Conservation (phyloP, 2,329 filamentous ascomycete genomes). For the Thermomyces lanuginosus region DNA sequence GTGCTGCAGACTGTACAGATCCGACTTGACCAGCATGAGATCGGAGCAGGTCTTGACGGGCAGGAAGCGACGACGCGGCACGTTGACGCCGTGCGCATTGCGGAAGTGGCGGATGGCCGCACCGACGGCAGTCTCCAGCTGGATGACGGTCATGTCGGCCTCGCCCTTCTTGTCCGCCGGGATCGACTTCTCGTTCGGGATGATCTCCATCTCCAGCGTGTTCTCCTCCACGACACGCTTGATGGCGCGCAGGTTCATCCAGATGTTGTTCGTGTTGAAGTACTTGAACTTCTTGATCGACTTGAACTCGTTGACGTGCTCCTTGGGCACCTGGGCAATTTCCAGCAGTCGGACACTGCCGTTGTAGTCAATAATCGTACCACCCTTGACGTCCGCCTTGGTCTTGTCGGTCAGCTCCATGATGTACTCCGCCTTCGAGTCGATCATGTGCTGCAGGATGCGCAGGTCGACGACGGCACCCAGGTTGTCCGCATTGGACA, state of each 20-base stretch:
- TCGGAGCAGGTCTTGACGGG: conserved; percentile 99
- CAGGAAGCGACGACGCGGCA: conserved; percentile 92
- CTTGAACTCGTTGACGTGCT: conserved; percentile 99
- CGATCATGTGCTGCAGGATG: conserved; percentile 98
- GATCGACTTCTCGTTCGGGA: conserved; percentile 97
- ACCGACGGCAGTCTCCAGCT: conserved; percentile 96
- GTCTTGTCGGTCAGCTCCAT: conserved; percentile 99
- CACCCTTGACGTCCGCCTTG: conserved; percentile 99
- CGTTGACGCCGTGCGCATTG: conserved; percentile 97
- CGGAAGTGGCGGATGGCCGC: conserved; percentile 97
- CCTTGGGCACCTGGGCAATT: conserved; percentile 98
- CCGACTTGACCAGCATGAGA: conserved; percentile 98
- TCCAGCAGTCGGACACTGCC: conserved; percentile 91
- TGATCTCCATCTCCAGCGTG: conserved; percentile 98
- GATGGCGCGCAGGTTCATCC: conserved; percentile 93
- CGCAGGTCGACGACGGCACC: conserved; percentile 94
- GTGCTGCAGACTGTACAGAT: conserved; percentile 96
- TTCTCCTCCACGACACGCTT: conserved; percentile 98
- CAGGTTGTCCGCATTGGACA: conserved; percentile 98
- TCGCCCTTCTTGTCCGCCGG: conserved; percentile 99
- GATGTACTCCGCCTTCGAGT: conserved; percentile 94
- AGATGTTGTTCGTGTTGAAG: conserved; percentile 99
- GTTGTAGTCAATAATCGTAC: conserved; percentile 99
- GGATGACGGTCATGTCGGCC: conserved; percentile 90
- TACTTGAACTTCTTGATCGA: conserved; percentile 99